A percentile compares a stretch with the other conserved stretches of the same genome.
Conservation (phyloP, 768 basidiomycete species). For the Crepidotus variabilis region DNA sequence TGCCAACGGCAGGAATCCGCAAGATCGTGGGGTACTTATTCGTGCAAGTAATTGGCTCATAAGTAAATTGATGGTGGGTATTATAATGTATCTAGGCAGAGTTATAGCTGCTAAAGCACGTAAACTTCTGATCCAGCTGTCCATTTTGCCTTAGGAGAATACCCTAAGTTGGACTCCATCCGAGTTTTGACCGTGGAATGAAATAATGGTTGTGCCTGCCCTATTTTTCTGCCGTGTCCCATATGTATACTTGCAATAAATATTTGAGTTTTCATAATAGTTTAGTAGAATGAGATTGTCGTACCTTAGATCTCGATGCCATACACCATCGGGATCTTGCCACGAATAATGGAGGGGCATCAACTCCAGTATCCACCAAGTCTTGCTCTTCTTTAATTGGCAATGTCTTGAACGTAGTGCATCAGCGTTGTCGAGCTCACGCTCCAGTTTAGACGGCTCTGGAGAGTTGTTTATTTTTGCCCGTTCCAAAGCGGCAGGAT, state of each 20-base stretch:
- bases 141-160: conserved; percentile 28
- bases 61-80: too few relatives aligned
- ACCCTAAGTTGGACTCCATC: conserved; percentile 45
- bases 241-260: conserved; percentile 31
- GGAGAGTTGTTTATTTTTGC: conserved; percentile 29
- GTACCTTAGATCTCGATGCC: conserved; percentile 55
- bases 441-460: conserved; percentile 9
- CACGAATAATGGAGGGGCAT: conserved; percentile 52
- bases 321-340: conserved; percentile 53
- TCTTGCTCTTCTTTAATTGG: conserved; percentile 32
- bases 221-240: conserved; percentile 30
- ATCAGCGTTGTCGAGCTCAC: conserved; percentile 27
- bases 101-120: too few relatives aligned
- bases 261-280: conserved; percentile 36
- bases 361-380: conserved; percentile 77
- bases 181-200: conserved; percentile 51
- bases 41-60: too few relatives aligned
- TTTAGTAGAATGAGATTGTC: conserved; percentile 29
- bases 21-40: too few relatives aligned
- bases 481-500: conserved; percentile 38
- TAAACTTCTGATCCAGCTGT: background rate
- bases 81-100: too few relatives aligned
- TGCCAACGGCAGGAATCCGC: too few relatives aligned
- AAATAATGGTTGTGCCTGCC: background rate
- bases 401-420: conserved; percentile 52